These are phyloP conservation scores for Trebouxia sp. DNA, from an alignment of 139 green algal genomes.

Conservation along the genomic window DNA sequence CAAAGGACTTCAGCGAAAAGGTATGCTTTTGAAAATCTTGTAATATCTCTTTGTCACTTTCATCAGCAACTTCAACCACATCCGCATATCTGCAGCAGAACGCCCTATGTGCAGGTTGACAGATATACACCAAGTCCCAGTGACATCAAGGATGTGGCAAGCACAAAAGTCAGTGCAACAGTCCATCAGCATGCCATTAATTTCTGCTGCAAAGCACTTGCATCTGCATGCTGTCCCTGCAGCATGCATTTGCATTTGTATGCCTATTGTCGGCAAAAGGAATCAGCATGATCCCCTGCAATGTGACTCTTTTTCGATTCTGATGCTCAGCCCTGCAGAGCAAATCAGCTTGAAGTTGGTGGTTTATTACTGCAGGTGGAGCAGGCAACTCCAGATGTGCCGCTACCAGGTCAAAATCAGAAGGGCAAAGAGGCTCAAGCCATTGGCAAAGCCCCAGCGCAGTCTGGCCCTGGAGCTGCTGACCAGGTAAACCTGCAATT, in stretches of 20 bases:
- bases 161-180: neutral
- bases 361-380: neutral
- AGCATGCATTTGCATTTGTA: no score
- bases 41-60: no score
- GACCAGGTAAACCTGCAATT: neutral
- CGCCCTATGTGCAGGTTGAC: neutral
- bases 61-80: neutral
- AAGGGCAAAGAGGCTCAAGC: neutral
- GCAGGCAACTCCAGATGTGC: neutral
- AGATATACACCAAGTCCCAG: neutral
- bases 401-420: constrained; percentile 1
- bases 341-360: no score
- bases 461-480: constrained; percentile 1
- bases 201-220: no score
- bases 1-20: neutral
- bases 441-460: neutral
- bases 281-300: no score
- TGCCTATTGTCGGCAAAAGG: no score
- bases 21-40: neutral
- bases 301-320: no score
- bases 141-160: neutral
- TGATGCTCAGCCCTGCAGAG: no score
- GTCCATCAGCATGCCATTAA: no score
- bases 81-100: no score
- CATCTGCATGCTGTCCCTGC: no score